phyloP scores from a whole-genome alignment of 495 filamentous ascomycete genomes.

The Hypoxylon cercidicola region DNA sequence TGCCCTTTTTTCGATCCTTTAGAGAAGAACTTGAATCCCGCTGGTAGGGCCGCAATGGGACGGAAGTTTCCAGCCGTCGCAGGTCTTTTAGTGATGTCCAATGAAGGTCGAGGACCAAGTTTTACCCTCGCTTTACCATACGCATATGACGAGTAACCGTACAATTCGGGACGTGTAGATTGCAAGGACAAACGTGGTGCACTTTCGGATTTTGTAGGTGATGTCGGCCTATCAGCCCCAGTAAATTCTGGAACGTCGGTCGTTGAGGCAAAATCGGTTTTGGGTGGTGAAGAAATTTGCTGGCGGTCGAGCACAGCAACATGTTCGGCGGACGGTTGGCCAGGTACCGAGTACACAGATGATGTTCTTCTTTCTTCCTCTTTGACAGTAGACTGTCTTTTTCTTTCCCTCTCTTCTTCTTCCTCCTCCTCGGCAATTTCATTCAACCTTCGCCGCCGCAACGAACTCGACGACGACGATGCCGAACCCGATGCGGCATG shows the following conservation, averaged over 20 bases:
- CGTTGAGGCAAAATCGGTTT: conserved; percentile 53
- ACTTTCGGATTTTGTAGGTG: conserved; percentile 51
- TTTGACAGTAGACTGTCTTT: conserved; percentile 59
- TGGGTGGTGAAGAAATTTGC: conserved; percentile 47
- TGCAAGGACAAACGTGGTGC: conserved; percentile 68
- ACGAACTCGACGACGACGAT: conserved; percentile 84
- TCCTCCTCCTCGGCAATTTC: conserved; percentile 90
- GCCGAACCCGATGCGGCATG: conserved; percentile 90
- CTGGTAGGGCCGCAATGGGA: conserved; percentile 76
- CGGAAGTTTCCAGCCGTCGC: conserved; percentile 71
- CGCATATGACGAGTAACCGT: conserved; percentile 63
- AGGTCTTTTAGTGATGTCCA: conserved; percentile 73
- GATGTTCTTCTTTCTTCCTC: conserved; percentile 49
- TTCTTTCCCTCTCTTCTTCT: conserved; percentile 62
- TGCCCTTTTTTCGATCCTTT: conserved; percentile 57
- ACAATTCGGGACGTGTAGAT: conserved; percentile 73
- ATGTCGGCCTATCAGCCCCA: conserved; percentile 49
- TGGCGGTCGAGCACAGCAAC: conserved; percentile 34
- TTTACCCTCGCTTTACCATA: conserved; percentile 79
- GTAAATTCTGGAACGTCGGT: conserved; percentile 53
- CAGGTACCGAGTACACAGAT: conserved; percentile 39
- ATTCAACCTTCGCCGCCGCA: conserved; percentile 78
- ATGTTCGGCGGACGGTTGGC: conserved; percentile 28
- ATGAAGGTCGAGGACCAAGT: conserved; percentile 81
- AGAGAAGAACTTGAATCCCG: conserved; percentile 62